Evolutionary conservation across 2,329 filamentous ascomycete genomes (phyloP), one percentile per base, ranked within the genome.

Genomic region (Dothideomycetidae sp.): DNA sequence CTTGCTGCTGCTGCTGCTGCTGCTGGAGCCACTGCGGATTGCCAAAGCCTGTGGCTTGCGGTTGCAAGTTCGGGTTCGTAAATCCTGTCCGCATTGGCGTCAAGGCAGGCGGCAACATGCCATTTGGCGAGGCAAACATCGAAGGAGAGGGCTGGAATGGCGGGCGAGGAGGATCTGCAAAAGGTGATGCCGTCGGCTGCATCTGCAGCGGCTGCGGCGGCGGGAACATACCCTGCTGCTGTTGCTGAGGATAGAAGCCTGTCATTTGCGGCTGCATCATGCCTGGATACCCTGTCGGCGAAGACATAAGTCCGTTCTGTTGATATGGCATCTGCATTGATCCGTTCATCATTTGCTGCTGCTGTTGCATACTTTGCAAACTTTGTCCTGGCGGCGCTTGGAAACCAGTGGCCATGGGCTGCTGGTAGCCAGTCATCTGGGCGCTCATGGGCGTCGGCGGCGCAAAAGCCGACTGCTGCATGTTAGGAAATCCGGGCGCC

Each of bases 391-490:
- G 71, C 18, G 63, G 62, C 51, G 74, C 72, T 48, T 55, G 53
- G 37, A 71, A 67, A 5, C 88, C 85, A 4, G 90, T 94, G 57
- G 86, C 72, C 54, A 94, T 88, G 36, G 84, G 76, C 54, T 86
- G 78, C 47, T 38, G 36, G 29, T 31, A 38, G 18, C 36, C 36
- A 10, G 36, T 38, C 4, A 29, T 29, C 18, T 38, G 36, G 10
- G 36, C 36, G 12, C 29, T 32, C 16, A 38, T 18, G 3, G 94
- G 60, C 11, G 82, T 76, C 34, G 82, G 75, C 12, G 79, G 72
- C 5, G 71, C 71, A 55, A 92, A 90, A 3, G 67, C 70, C 56
- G 70, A 85, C 31, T 75, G 75, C 52, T 80, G 79, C 34, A 73
- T 59, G n/a, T 50, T 52, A 18, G 47, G 48, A 42, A 67, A 78